A percentile compares a stretch with the other conserved stretches of the same genome.
These are phyloP conservation scores for Aegilops sharonensis DNA, from an alignment of 176 grass and related monocot species.

Conservation along the genomic window DNA sequence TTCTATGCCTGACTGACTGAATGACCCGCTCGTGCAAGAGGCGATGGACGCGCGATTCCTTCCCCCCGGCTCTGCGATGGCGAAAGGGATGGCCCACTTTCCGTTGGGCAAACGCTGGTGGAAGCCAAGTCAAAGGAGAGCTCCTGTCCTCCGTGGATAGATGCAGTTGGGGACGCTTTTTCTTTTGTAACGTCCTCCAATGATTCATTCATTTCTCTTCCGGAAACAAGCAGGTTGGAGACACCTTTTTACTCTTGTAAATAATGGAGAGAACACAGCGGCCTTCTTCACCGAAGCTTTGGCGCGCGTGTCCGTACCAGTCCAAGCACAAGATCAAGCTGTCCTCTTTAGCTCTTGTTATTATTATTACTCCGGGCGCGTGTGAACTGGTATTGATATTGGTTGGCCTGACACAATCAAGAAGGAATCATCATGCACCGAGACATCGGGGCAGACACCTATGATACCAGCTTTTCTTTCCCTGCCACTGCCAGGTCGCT, in stretches of 20 bases:
- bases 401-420: not conserved
- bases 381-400: not conserved
- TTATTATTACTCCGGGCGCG: not conserved
- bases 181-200: not conserved
- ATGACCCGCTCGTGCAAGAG: constrained; percentile 26
- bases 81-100: not conserved
- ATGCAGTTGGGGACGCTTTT: not conserved
- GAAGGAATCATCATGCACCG: not conserved
- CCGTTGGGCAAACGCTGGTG: constrained; percentile 15
- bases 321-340: not conserved
- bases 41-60: not conserved
- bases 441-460: not conserved
- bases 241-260: too few species aligned
- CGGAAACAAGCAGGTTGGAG: too few species aligned
- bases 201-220: not conserved
- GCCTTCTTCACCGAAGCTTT: not conserved
- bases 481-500: too few species aligned
- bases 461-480: not conserved
- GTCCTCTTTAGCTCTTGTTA: not conserved
- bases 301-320: not conserved
- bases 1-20: too few species aligned
- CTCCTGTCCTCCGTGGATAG: not conserved
- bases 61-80: too few species aligned
- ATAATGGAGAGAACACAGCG: too few species aligned
- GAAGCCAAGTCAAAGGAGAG: constrained; percentile 31